Conservation (phyloP, 2,329 filamentous ascomycete species). For the Fusarium drepaniforme region DNA sequence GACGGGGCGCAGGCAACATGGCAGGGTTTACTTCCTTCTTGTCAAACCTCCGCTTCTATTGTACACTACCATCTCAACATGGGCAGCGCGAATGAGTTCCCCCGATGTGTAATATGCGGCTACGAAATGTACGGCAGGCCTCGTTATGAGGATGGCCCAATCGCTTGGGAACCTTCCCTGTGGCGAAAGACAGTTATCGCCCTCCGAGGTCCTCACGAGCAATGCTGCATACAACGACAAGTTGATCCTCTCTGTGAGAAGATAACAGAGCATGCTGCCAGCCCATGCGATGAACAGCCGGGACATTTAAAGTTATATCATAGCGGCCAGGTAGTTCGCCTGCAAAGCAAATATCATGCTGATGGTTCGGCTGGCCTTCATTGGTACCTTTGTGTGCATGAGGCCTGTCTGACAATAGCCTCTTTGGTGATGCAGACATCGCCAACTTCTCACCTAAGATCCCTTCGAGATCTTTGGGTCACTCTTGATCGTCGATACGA, state of each 20-base stretch:
- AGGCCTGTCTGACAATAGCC: not conserved
- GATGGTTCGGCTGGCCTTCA: not conserved
- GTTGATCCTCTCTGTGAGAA: not conserved
- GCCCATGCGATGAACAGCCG: not conserved
- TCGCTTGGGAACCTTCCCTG: not conserved
- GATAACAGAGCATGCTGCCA: not conserved
- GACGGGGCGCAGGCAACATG: not conserved
- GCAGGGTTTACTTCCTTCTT: not conserved
- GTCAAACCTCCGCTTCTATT: not conserved
- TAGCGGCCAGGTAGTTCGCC: not conserved
- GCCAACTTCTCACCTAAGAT: not conserved
- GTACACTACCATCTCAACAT: not conserved
- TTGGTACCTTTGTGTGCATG: not conserved
- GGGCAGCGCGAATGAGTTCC: not conserved
- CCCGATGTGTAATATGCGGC: not conserved
- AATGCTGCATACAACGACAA: not conserved
- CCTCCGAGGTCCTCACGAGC: not conserved
- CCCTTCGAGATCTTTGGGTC: not conserved
- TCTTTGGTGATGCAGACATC: not conserved
- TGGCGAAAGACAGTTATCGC: not conserved
- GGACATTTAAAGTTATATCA: not conserved
- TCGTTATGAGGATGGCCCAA: not conserved
- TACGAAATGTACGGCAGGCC: not conserved
- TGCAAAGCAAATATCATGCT: not conserved
- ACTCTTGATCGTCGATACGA: not conserved